Conservation (phyloP, 2,329 filamentous ascomycete species). For the Elsinoe necatrix region DNA sequence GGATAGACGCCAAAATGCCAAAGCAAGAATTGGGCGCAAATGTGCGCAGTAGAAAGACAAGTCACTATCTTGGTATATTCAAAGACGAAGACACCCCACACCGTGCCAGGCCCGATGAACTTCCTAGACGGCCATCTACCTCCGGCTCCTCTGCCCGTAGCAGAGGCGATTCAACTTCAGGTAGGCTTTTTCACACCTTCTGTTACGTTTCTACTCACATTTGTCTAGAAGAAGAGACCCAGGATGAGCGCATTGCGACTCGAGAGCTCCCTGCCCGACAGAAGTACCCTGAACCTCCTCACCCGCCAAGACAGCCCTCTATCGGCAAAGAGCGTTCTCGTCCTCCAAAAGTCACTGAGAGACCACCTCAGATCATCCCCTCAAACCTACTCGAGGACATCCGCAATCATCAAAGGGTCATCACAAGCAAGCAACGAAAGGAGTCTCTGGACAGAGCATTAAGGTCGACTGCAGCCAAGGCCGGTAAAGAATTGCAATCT, state of each 20-base stretch:
- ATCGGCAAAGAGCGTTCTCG: slow-evolving; percentile 4
- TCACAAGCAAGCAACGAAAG: slow-evolving; percentile 24
- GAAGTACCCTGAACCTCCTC: slow-evolving; percentile 1
- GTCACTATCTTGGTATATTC: slow-evolving; percentile 57
- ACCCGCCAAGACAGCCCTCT: slow-evolving; percentile 1
- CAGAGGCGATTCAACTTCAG: slow-evolving; percentile 2
- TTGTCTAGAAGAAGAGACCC: not conserved
- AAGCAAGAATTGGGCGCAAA: slow-evolving; percentile 47
- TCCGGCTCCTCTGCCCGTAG: not conserved
- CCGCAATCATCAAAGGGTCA: slow-evolving; percentile 40
- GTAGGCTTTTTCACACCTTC: not conserved
- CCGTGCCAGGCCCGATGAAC: slow-evolving; percentile 39
- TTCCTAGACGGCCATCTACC: not conserved
- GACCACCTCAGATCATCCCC: slow-evolving; percentile 34
- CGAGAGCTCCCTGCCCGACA: not conserved
- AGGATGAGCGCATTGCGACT: not conserved
- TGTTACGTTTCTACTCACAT: not conserved
- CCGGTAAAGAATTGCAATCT: slow-evolving; percentile 19
- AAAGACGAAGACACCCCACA: slow-evolving; percentile 52
- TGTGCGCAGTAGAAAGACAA: slow-evolving; percentile 56
- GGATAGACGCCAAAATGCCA: slow-evolving; percentile 55
- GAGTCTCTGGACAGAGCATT: not conserved
- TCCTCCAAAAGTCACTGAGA: slow-evolving; percentile 15
- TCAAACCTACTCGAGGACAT: slow-evolving; percentile 49
- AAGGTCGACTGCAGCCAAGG: not conserved